Evolutionary conservation across 2,329 filamentous ascomycete species (phyloP).

Genomic region (Cytospora piceae): DNA sequence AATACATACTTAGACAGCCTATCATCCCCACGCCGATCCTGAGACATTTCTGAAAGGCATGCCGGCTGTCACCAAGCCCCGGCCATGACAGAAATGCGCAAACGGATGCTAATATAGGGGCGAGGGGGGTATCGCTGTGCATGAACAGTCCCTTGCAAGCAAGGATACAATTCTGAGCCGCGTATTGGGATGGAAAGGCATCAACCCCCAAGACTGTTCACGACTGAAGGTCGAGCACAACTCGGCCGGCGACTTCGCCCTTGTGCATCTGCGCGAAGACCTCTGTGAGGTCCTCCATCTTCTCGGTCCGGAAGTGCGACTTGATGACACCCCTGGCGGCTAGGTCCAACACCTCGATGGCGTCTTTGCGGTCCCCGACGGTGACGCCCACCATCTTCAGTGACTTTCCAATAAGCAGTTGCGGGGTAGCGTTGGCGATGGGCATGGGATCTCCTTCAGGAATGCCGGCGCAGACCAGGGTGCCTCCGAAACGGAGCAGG

Average conservation of each 20-base stretch:
- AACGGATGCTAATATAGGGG: no score
- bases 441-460: slow-evolving; percentile 50
- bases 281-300: slow-evolving; percentile 32
- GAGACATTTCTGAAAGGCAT: no score
- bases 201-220: not conserved
- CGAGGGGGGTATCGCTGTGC: no score
- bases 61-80: no score
- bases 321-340: slow-evolving; percentile 33
- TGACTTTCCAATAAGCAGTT: slow-evolving; percentile 45
- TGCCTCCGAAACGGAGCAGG: slow-evolving; percentile 53
- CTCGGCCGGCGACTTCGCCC: slow-evolving; percentile 32
- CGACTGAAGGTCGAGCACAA: slow-evolving; percentile 32
- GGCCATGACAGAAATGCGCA: no score
- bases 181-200: not conserved
- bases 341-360: slow-evolving; percentile 36
- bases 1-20: no score
- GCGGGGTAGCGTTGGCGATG: slow-evolving; percentile 50
- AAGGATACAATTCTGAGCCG: not conserved
- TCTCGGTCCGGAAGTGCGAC: slow-evolving; percentile 32
- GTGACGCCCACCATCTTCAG: slow-evolving; percentile 52
- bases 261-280: slow-evolving; percentile 33
- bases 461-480: slow-evolving; percentile 55
- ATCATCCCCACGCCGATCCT: no score
- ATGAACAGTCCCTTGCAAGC: no score
- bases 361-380: slow-evolving; percentile 55